Conservation (phyloP, 805 yeast species). For the Candida methanosorbosa region DNA sequence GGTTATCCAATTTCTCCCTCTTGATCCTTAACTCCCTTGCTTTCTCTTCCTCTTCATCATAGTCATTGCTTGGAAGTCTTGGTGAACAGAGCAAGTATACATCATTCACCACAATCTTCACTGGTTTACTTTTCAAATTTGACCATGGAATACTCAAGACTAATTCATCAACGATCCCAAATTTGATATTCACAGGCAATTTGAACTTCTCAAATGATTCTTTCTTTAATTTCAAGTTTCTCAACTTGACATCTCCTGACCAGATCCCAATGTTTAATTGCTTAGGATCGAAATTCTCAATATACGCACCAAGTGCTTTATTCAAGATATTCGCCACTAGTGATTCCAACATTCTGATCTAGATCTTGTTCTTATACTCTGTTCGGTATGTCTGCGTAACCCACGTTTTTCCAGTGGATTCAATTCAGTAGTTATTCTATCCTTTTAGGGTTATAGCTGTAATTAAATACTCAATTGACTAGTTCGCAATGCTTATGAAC, state of each 20-base stretch:
- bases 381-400: too few species aligned
- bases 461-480: too few species aligned
- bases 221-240: slow-evolving; percentile 68
- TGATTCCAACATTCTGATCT: slow-evolving; percentile 53
- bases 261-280: slow-evolving; percentile 94
- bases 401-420: too few species aligned
- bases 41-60: slow-evolving; percentile 47
- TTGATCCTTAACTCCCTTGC: slow-evolving; percentile 56
- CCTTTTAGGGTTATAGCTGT: too few species aligned
- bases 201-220: slow-evolving; percentile 85
- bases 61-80: slow-evolving; percentile 45
- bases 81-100: slow-evolving; percentile 81
- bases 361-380: too few species aligned
- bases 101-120: slow-evolving; percentile 77
- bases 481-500: too few species aligned
- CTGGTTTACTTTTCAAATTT: slow-evolving; percentile 86
- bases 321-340: slow-evolving; percentile 56
- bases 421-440: too few species aligned
- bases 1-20: slow-evolving; percentile 53
- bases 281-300: slow-evolving; percentile 92
- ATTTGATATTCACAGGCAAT: slow-evolving; percentile 78
- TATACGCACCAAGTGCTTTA: slow-evolving; percentile 61
- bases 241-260: slow-evolving; percentile 91
- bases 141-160: slow-evolving; percentile 96
- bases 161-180: slow-evolving; percentile 85